phyloP scores from a whole-genome alignment of 2,329 filamentous ascomycete genomes.

The Colletotrichum coccodes region DNA sequence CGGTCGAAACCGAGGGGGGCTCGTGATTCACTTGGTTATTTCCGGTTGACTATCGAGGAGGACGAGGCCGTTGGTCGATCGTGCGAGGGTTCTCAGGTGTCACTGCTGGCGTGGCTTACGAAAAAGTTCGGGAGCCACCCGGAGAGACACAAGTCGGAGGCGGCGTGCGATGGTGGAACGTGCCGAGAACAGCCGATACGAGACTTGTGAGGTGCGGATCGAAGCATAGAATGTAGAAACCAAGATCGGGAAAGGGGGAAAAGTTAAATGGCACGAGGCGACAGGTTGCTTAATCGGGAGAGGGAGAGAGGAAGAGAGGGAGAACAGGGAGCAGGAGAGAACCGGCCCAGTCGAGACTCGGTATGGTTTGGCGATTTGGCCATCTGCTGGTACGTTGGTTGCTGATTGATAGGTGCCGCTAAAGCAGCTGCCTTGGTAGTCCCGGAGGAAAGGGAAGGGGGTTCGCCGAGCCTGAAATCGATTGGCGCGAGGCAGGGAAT shows the following conservation, averaged over 20 bases:
- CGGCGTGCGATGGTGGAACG: background rate
- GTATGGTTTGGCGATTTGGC: background rate
- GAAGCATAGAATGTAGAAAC: background rate
- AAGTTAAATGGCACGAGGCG: background rate
- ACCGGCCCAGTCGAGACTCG: background rate
- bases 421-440: too few relatives aligned
- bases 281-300: background rate
- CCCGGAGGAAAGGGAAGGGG: background rate
- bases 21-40: background rate
- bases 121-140: slow-evolving; percentile 1
- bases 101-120: slow-evolving; percentile 1
- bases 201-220: background rate
- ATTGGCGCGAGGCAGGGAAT: background rate
- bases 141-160: slow-evolving; percentile 4
- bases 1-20: background rate
- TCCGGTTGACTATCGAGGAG: background rate
- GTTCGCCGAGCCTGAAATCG: background rate
- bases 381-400: too few relatives aligned
- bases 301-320: too few relatives aligned
- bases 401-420: too few relatives aligned
- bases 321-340: background rate
- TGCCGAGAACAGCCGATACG: background rate
- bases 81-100: background rate
- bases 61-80: background rate
- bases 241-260: background rate